phyloP scores from a whole-genome alignment of 192 early-diverging fungal species.

The Linnemannia schmuckeri region DNA sequence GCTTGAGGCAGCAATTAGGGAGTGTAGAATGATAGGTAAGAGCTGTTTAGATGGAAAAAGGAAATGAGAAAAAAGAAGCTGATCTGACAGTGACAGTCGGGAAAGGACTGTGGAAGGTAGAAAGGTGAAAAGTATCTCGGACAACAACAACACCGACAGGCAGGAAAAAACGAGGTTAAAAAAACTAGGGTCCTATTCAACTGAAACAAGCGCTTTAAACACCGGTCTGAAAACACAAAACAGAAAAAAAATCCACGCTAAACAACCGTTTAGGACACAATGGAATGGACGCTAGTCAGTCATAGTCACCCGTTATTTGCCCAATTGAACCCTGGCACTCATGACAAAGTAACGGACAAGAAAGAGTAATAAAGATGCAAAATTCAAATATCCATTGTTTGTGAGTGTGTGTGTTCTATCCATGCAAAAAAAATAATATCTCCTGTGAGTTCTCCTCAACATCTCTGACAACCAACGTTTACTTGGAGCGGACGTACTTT shows the following conservation, averaged over 20 bases:
- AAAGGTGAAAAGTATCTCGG: no score
- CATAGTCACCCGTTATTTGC: neutral
- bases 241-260: neutral
- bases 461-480: slow-evolving; percentile 17
- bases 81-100: no score
- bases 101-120: no score
- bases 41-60: no score
- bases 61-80: no score
- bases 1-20: no score
- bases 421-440: slow-evolving; percentile 11
- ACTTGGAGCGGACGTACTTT: slow-evolving; percentile 79
- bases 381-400: slow-evolving; percentile 6
- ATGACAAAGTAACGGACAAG: no score
- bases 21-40: no score
- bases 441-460: neutral
- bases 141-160: no score
- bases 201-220: neutral
- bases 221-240: neutral
- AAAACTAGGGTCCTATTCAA: neutral
- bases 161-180: no score
- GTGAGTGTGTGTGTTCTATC: slow-evolving; percentile 7
- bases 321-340: no score
- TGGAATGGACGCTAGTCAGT: neutral
- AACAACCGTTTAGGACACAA: neutral
- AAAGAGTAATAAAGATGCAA: neutral